Evolutionary conservation across 345 rosid genomes (phyloP), one percentile per base, ranked within the genome.

Genomic region (Kernera saxatilis): DNA sequence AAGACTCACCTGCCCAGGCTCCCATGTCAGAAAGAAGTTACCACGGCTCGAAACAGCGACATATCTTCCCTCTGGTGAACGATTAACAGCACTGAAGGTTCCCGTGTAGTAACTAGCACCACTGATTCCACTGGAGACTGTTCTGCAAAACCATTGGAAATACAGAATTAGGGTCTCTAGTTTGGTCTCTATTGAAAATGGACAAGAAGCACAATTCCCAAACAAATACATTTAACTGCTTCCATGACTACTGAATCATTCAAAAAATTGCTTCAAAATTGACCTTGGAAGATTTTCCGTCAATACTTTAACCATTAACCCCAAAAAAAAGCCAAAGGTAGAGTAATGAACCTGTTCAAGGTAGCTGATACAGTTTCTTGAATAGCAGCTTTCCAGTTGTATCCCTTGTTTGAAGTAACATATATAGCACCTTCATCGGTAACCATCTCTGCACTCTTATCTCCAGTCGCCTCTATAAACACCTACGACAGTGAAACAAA

Each of bases 21-120:
- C 88, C 98, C 98, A 93, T 44, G 98, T 93, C 61, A 91, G 78
- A 66, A 87, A 91, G 84, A 93, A 93, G 85, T 93, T 93, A 50
- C 98, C 98, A 44, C 97, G 97, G 79, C 98, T 90, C 23, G 97
- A 93, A 78, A 93, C 97, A 69, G 97, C 98, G 13, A 93, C 94
- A 77, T 93, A 93, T 79, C 61, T 86, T 78, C 97, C 98, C 68
- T 86, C 88, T 18, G 98, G 96, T 59, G 98, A 91, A 63, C 98
- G 91, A 58, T 93, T 93, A 37, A 91, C 96, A 0, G 92, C 86
- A 74, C 91, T 93, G 76, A 93, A 93, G 19, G 96, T 88, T 74
- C 97, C 97, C 0, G 96, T 89, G 68, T 93, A 93, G 77, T 93
- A 93, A 74, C 98, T 93, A 33, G 98, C 98, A 70, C 98, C 98